A percentile compares a stretch with the other conserved stretches of the same genome.
phyloP scores from a whole-genome alignment of 441 rosid species.

The Hura crepitans region DNA sequence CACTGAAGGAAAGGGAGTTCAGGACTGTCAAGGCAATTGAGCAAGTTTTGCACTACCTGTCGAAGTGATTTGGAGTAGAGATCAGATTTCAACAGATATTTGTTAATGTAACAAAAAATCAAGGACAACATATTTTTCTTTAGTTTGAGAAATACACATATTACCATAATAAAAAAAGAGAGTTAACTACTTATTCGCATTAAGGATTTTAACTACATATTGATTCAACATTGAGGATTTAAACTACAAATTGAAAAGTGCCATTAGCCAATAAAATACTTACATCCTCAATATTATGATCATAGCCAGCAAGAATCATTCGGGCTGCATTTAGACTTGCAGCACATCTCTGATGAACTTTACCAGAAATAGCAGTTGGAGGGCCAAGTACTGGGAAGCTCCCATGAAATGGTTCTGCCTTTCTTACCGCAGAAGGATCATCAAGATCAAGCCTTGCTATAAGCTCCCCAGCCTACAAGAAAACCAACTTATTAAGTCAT shows the following conservation, averaged over 20 bases:
- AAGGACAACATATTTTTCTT: background rate
- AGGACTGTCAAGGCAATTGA: conserved; percentile 91
- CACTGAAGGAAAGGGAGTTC: conserved; percentile 99
- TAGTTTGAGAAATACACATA: background rate
- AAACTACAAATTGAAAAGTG: conserved; percentile 17
- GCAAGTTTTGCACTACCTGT: conserved; percentile 92
- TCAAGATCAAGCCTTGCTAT: conserved; percentile 95
- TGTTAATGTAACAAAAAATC: background rate
- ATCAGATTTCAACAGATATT: conserved; percentile 12
- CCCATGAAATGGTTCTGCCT: conserved; percentile 95
- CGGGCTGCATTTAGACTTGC: conserved; percentile 92
- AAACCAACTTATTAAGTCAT: conserved; percentile 21
- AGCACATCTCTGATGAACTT: conserved; percentile 99
- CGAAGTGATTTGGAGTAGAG: conserved; percentile 16
- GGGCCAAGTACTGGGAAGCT: conserved; percentile 86
- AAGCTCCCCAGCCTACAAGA: conserved; percentile 94
- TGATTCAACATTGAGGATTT: conserved; percentile 12
- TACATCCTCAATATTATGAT: conserved; percentile 90
- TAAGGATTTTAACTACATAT: too few species aligned
- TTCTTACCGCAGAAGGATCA: conserved; percentile 98
- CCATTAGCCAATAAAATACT: conserved; percentile 26
- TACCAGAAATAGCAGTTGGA: conserved; percentile 94
- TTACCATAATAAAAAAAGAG: background rate
- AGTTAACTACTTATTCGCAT: background rate
- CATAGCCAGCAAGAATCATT: conserved; percentile 99